Evolutionary conservation across 1,284 basidiomycete species (phyloP).

Genomic region (Fomitiporia mediterranea): DNA sequence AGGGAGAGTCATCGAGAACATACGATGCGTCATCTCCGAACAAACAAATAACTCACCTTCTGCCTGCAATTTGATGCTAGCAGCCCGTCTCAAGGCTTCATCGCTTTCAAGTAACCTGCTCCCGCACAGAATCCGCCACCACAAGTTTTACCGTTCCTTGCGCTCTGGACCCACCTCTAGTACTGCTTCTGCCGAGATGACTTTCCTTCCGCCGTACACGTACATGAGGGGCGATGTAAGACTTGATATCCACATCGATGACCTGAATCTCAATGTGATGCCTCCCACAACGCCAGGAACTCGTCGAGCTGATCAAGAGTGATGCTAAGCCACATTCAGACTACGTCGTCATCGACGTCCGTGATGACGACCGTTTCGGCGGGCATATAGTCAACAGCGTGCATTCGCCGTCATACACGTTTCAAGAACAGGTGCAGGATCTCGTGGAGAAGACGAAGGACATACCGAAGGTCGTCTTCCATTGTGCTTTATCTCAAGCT

Average conservation of each 20-base stretch:
- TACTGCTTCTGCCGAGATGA: slow-evolving; percentile 1
- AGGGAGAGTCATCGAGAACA: too few relatives aligned
- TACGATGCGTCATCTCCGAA: too few relatives aligned
- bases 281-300: slow-evolving; percentile 50
- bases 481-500: slow-evolving; percentile 69
- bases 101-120: too few relatives aligned
- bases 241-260: too few relatives aligned
- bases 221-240: slow-evolving; percentile 18
- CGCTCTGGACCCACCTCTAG: too few relatives aligned
- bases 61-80: too few relatives aligned
- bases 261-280: neutral
- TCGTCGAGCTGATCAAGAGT: slow-evolving; percentile 60
- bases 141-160: too few relatives aligned
- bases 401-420: slow-evolving; percentile 57
- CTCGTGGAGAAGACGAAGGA: slow-evolving; percentile 59
- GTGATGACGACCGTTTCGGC: slow-evolving; percentile 70
- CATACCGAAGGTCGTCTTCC: slow-evolving; percentile 63
- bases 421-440: slow-evolving; percentile 49
- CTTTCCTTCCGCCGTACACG: slow-evolving; percentile 15
- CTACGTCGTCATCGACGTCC: slow-evolving; percentile 72
- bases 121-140: too few relatives aligned
- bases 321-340: slow-evolving; percentile 55
- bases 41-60: too few relatives aligned
- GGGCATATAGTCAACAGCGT: slow-evolving; percentile 66
- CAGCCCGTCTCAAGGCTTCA: too few relatives aligned